Base-by-base conservation (phyloP, 2,329 filamentous ascomycete species). In the Daldinia sp. region DNA sequence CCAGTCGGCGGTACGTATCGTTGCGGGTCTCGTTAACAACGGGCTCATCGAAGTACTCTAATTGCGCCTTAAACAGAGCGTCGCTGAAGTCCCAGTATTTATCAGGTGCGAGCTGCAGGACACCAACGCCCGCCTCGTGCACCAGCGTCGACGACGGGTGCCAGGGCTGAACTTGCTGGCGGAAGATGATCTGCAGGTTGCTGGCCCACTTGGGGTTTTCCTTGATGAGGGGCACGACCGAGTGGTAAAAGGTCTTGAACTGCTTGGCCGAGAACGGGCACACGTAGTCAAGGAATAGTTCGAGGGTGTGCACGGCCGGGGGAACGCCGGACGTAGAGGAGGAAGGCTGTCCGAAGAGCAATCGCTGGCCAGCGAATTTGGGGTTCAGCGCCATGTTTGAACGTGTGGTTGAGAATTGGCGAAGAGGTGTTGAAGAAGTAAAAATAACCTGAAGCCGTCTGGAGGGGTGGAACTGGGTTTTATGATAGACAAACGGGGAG, bases 81-180 rank as follows among this genome's bases (percentile, higher is more conserved):
- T 85, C 85, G 79, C 89, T 92, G 80, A 95, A 98, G 15, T 86
- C 84, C 89, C 91, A 97, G 86, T 97, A 98, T 72, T 89, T 89
- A 18, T 85, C 83, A 0, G 92, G 91, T 2, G 88, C 83, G 6
- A 93, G 80, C 58, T 87, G 87, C 73, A 95, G 86, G 1, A 98
- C 93, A 2, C 94, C 95, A 35, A 93, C 87, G 3, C 85, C 94
- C 35, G 94, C 92, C 86, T 98, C 95, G 83, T 95, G 93, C 63
- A 88, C 85, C 10, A 94, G 86, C 6, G 92, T 94, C 44, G 89
- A 94, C 20, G 92, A 93, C 1, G 95, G 95, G 82, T 98, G 94
- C 95, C 95, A 97, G 13, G 94, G 93, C 83, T 97, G 94, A 76
- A 98, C 89, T 79, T 97, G 94, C 79, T 95, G 94, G 56, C 94